These are phyloP conservation scores for Saksenaea vasiformis DNA, from an alignment of 371 early-diverging fungal species.

Conservation along the genomic window DNA sequence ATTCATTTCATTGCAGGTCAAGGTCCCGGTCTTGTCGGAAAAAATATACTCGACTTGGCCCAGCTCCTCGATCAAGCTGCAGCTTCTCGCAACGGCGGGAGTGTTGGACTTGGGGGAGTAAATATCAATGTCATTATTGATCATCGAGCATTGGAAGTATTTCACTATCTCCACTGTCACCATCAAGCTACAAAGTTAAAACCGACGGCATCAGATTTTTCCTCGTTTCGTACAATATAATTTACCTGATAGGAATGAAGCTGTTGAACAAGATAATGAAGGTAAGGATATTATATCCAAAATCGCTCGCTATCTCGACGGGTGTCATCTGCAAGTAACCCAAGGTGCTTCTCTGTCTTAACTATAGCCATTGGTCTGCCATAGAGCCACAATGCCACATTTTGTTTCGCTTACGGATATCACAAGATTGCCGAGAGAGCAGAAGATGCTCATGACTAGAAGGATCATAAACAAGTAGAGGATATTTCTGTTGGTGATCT, in stretches of 20 bases:
- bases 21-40: slow-evolving; percentile 91
- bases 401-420: slow-evolving; percentile 23
- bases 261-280: slow-evolving; percentile 83
- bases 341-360: slow-evolving; percentile 6
- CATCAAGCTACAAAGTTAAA: slow-evolving; percentile 51
- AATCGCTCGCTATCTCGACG: slow-evolving; percentile 18
- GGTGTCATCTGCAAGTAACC: background rate
- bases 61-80: slow-evolving; percentile 83
- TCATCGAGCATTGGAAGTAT: slow-evolving; percentile 62
- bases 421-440: slow-evolving; percentile 9
- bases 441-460: slow-evolving; percentile 65
- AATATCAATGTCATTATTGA: slow-evolving; percentile 66
- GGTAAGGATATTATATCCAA: slow-evolving; percentile 70
- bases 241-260: slow-evolving; percentile 75
- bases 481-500: slow-evolving; percentile 87
- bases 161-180: slow-evolving; percentile 80
- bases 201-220: background rate
- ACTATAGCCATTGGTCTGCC: slow-evolving; percentile 13
- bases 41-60: slow-evolving; percentile 94
- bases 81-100: slow-evolving; percentile 73
- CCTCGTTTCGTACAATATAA: background rate
- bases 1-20: slow-evolving; percentile 75
- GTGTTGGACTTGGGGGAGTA: slow-evolving; percentile 68
- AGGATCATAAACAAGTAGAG: slow-evolving; percentile 84
- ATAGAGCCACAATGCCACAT: slow-evolving; percentile 6